Evolutionary conservation across 1,284 basidiomycete species (phyloP).

Genomic region (Cryptococcus sp.): DNA sequence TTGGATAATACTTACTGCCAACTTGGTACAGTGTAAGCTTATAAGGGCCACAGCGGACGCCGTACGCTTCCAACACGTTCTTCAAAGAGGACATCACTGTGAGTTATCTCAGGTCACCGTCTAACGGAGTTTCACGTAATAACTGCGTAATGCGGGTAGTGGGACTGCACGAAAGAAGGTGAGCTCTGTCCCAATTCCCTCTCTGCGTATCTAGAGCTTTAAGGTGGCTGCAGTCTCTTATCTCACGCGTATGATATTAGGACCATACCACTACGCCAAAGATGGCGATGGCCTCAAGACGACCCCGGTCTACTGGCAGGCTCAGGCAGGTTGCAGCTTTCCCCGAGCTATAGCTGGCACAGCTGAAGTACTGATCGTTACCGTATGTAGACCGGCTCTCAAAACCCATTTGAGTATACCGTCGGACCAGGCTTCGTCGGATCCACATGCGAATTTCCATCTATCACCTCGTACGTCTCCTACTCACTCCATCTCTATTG

Average conservation of each 20-base stretch:
- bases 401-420: slow-evolving; percentile 37
- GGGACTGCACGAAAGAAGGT: slow-evolving; percentile 33
- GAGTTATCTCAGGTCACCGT: slow-evolving; percentile 4
- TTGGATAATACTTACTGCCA: background rate
- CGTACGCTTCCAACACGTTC: slow-evolving; percentile 46
- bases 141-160: slow-evolving; percentile 15
- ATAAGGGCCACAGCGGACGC: slow-evolving; percentile 28
- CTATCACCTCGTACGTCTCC: slow-evolving; percentile 31
- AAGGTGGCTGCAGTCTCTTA: background rate
- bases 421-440: slow-evolving; percentile 37
- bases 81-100: slow-evolving; percentile 39
- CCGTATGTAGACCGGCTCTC: slow-evolving; percentile 12
- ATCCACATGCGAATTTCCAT: slow-evolving; percentile 42
- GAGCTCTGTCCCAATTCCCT: too few species aligned
- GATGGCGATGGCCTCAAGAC: slow-evolving; percentile 15
- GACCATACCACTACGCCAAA: slow-evolving; percentile 35
- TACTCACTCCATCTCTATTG: too few species aligned
- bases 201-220: background rate
- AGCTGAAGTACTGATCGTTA: too few species aligned
- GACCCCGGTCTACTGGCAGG: slow-evolving; percentile 35
- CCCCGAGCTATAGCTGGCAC: background rate
- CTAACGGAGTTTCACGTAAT: background rate
- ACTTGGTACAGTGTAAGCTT: background rate
- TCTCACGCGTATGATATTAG: too few species aligned
- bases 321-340: slow-evolving; percentile 17